Evolutionary conservation across 805 yeast genomes (phyloP), one percentile per base, ranked within the genome.

Genomic region (Kodamaea neixiangensis): DNA sequence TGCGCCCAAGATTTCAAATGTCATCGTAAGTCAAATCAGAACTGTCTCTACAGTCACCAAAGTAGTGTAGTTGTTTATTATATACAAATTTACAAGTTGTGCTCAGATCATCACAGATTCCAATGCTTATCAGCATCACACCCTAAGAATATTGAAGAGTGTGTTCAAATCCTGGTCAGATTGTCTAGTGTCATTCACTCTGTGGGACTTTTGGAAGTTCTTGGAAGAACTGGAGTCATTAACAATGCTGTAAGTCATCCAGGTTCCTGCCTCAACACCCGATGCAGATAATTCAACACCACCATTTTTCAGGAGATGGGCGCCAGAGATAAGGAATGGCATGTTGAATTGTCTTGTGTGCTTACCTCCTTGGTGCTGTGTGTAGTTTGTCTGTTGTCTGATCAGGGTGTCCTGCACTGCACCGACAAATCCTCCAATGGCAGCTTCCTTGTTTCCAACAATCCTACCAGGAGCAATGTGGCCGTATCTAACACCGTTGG

Each of bases 401-500:
- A 62, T 58, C 20, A 71, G 63, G 48, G 73, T 62, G 42, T 60
- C 68, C 54, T 54, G 67, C 10, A 69, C 68, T 40, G 64, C 64
- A 9, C 75, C 71, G 15, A 73, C 68, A 51, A 79, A 76, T 5
- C 83, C 88, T 57, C 86, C 90, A 55, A 83, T 74, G 7, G 88
- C 91, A 22, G 79, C 78, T 52, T 70, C 74, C 54, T 72, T 68
- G 39, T 76, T 67, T 49, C 73, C 73, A 42, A 80, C 71, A 43
- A 81, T 69, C 73, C 96, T 82, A 52, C 93, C 96, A 13, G 91
- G 88, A 15, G 81, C 82, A 39, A 85, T 74, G 48, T 71, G 71
- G 21, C 78, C 79, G 50, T 76, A 67, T 44, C 78, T 71, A 19
- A 82, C 68, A 46, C 96, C 96, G 59, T 85, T 81, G 18, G 96